Percentiles rank a stretch among this genome's conserved stretches.
These are phyloP conservation scores for Aspergillus wentii DNA, from an alignment of 495 filamentous ascomycete genomes.

Conservation along the genomic window DNA sequence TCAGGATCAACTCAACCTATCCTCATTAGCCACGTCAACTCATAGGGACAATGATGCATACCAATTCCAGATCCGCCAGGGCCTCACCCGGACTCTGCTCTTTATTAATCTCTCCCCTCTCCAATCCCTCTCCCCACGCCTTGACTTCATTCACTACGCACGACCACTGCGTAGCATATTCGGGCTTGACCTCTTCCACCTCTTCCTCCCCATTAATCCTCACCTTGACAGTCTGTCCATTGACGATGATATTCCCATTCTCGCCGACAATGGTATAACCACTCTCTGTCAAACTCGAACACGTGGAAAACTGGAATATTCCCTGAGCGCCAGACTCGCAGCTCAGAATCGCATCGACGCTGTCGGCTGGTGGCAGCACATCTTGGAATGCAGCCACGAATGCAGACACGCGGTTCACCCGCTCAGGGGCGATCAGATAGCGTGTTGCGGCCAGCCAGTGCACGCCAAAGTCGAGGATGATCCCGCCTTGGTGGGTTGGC, in stretches of 20 bases:
- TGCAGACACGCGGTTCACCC: too few species aligned
- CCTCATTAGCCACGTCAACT: too few species aligned
- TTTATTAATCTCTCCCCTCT: constrained; percentile 42
- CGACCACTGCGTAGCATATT: too few species aligned
- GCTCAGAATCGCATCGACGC: constrained; percentile 58
- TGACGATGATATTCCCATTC: too few species aligned
- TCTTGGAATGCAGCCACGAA: too few species aligned
- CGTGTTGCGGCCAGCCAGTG: constrained; percentile 65
- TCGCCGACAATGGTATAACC: constrained; percentile 51
- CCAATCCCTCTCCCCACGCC: constrained; percentile 64
- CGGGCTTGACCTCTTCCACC: constrained; percentile 48
- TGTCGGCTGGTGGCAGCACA: too few species aligned
- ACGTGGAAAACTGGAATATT: constrained; percentile 56
- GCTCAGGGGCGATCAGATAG: constrained; percentile 60
- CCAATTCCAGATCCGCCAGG: constrained; percentile 66
- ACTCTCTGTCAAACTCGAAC: constrained; percentile 52
- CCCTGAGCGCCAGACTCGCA: constrained; percentile 58
- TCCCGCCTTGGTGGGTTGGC: constrained; percentile 71
- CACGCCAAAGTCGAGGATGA: constrained; percentile 72
- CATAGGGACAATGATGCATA: too few species aligned
- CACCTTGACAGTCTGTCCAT: too few species aligned
- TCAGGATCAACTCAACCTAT: too few species aligned
- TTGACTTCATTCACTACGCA: too few species aligned
- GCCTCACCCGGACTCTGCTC: constrained; percentile 62
- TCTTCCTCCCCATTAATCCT: too few species aligned